A percentile compares a stretch with the other conserved stretches of the same genome.
These are phyloP conservation scores for Trametes cinnabarina DNA, from an alignment of 768 basidiomycete species.

Conservation along the genomic window DNA sequence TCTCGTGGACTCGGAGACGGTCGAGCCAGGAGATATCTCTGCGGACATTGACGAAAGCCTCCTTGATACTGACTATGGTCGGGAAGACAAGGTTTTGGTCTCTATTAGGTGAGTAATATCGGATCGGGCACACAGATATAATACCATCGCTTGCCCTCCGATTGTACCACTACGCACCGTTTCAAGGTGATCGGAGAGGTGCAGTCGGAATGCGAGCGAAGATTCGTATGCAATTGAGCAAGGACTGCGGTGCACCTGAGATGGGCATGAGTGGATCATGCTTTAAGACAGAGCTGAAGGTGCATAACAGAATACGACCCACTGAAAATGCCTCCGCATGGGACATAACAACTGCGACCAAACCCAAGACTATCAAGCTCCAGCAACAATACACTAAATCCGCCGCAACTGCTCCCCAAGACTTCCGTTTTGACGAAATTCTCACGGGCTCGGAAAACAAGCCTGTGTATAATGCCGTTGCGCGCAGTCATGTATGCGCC, in stretches of 20 bases:
- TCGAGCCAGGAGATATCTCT: slow-evolving; percentile 68
- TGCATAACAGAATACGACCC: slow-evolving; percentile 56
- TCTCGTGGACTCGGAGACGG: slow-evolving; percentile 69
- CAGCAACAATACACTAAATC: slow-evolving; percentile 54
- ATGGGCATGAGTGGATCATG: no score
- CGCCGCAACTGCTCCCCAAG: slow-evolving; percentile 36
- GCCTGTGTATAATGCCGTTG: slow-evolving; percentile 72
- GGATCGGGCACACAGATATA: background rate
- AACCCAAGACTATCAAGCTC: slow-evolving; percentile 57
- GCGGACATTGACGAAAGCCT: slow-evolving; percentile 64
- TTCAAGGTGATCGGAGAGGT: no score
- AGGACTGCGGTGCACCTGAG: no score
- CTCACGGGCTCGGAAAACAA: slow-evolving; percentile 80
- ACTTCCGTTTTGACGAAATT: slow-evolving; percentile 73
- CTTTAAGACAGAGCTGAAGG: background rate
- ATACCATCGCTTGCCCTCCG: background rate
- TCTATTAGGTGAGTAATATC: slow-evolving; percentile 58
- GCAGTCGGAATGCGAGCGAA: no score
- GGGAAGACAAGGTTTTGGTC: slow-evolving; percentile 83
- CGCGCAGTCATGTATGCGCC: slow-evolving; percentile 76
- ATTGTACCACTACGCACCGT: no score
- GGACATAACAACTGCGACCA: slow-evolving; percentile 39
- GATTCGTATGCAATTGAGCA: no score
- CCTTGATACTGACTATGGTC: slow-evolving; percentile 56
- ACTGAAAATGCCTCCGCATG: slow-evolving; percentile 53